Percentiles rank a stretch among this genome's conserved stretches.
Evolutionary conservation across 805 yeast species (phyloP).

Genomic region (Tetrapisispora arboricola): DNA sequence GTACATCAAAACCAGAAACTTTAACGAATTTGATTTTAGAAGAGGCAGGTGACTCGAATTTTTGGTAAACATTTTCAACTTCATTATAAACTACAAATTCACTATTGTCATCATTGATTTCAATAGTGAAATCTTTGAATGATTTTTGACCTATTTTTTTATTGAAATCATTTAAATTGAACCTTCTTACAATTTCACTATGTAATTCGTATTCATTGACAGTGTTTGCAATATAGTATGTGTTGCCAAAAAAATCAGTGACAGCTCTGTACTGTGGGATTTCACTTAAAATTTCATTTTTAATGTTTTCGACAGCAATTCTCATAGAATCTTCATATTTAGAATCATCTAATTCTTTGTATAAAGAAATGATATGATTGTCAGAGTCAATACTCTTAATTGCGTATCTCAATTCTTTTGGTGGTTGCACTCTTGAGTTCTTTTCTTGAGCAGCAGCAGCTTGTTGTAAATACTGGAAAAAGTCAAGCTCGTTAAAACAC

Average conservation of each 20-base stretch:
- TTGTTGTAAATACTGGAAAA: conserved; percentile 3
- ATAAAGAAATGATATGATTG: conserved; percentile 1
- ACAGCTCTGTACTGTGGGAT: conserved; percentile 16
- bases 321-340: conserved; percentile 8
- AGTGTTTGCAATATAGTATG: conserved; percentile 22
- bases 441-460: not conserved
- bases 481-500: not conserved
- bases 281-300: conserved; percentile 1
- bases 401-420: not conserved
- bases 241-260: conserved; percentile 23
- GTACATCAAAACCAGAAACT: conserved; percentile 15
- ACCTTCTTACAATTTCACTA: conserved; percentile 11
- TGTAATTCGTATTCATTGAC: conserved; percentile 16
- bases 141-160: conserved; percentile 1
- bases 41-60: conserved; percentile 12
- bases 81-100: conserved; percentile 14
- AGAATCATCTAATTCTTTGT: conserved; percentile 1
- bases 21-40: conserved; percentile 16
- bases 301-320: conserved; percentile 4
- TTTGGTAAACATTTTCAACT: conserved; percentile 13
- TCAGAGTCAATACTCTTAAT: not conserved
- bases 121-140: conserved; percentile 20
- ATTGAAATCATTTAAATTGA: conserved; percentile 9
- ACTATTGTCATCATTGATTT: conserved; percentile 16
- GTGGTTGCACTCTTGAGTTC: not conserved